A percentile compares a stretch with the other conserved stretches of the same genome.
Evolutionary conservation across 106 monocot species (phyloP).

Genomic region (Apostasia shenzhenica): DNA sequence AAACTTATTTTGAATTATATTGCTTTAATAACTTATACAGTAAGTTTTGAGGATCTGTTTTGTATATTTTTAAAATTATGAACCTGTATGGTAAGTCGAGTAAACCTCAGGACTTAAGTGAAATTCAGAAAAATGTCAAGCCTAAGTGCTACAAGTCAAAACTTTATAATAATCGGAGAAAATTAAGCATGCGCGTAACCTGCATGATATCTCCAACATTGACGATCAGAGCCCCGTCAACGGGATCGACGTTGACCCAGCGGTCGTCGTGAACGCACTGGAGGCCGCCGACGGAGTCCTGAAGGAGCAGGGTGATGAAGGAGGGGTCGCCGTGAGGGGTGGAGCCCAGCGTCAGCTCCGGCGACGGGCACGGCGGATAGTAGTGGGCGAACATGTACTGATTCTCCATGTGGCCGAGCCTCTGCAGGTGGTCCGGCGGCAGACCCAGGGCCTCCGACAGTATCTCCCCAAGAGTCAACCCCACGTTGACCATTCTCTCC

Average conservation of each 20-base stretch:
- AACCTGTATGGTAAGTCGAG: too few species aligned
- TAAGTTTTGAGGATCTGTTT: too few species aligned
- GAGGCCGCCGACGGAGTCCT: slow-evolving; percentile 42
- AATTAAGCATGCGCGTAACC: slow-evolving; percentile 1
- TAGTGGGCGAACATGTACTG: slow-evolving; percentile 22
- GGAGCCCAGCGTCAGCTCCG: slow-evolving; percentile 33
- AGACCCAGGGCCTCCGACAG: slow-evolving; percentile 70
- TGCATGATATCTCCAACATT: slow-evolving; percentile 38
- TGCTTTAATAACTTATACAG: too few species aligned
- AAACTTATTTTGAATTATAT: too few species aligned
- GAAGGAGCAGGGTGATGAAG: slow-evolving; percentile 48
- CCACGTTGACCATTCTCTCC: not conserved
- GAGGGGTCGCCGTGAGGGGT: slow-evolving; percentile 26
- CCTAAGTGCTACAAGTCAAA: too few species aligned
- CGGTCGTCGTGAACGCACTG: slow-evolving; percentile 19
- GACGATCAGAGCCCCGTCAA: slow-evolving; percentile 18
- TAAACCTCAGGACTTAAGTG: too few species aligned
- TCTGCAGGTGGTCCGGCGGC: slow-evolving; percentile 20
- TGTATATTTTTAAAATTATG: too few species aligned
- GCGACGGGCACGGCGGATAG: slow-evolving; percentile 53
- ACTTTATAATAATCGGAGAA: too few species aligned
- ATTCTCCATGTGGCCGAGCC: slow-evolving; percentile 30
- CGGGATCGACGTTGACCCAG: slow-evolving; percentile 25
- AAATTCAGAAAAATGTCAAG: too few species aligned
- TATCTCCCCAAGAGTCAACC: slow-evolving; percentile 6